Evolutionary conservation across 2,329 filamentous ascomycete genomes (phyloP).

Genomic region (Laburnicola sp.): DNA sequence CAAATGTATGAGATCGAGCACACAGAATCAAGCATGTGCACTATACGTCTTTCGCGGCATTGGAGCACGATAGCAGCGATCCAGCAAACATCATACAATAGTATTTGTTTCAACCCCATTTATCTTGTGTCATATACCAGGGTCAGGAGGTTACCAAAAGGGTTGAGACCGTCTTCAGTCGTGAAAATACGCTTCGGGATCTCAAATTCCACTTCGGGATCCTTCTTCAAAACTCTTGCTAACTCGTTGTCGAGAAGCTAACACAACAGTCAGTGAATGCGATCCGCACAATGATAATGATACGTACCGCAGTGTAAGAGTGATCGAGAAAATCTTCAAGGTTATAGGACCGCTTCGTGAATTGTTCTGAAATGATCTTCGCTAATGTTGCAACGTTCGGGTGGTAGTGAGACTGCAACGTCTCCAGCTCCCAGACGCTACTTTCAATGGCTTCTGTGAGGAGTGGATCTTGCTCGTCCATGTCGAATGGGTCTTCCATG

Average conservation of each 20-base stretch:
- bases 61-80: no score
- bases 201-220: conserved; percentile 87
- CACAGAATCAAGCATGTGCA: no score
- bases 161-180: conserved; percentile 37
- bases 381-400: conserved; percentile 94
- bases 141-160: conserved; percentile 37
- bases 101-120: conserved; percentile 4
- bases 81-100: not conserved
- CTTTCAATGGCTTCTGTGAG: conserved; percentile 86
- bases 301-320: conserved; percentile 78
- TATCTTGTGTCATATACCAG: conserved; percentile 35
- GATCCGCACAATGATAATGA: conserved; percentile 20
- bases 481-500: conserved; percentile 75
- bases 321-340: conserved; percentile 98
- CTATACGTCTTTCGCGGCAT: no score
- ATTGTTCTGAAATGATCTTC: conserved; percentile 93
- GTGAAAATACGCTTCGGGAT: conserved; percentile 84
- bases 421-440: conserved; percentile 91
- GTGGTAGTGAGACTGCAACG: conserved; percentile 90
- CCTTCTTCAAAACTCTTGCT: conserved; percentile 78
- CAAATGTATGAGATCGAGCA: no score
- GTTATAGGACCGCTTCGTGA: conserved; percentile 92
- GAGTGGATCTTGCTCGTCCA: conserved; percentile 78
- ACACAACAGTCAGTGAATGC: conserved; percentile 5
- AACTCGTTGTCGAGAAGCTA: conserved; percentile 84